Conservation (phyloP, 1,139 yeast genomes). For the Torulaspora pretoriensis region DNA sequence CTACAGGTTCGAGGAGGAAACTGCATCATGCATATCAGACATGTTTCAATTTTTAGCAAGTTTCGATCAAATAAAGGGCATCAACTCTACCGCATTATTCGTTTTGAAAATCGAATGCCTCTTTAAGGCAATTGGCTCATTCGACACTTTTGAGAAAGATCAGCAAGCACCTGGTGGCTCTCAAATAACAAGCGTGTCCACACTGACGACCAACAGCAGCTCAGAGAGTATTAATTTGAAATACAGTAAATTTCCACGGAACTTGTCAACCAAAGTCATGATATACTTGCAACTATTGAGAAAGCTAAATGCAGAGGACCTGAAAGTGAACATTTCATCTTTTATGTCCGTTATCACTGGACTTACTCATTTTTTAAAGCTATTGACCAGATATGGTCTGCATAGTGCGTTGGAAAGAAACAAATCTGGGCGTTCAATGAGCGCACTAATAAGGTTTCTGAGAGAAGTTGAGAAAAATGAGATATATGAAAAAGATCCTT, state of each 20-base stretch:
- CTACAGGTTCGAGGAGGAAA: slow-evolving; percentile 86
- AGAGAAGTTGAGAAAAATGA: slow-evolving; percentile 50
- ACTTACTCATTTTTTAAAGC: slow-evolving; percentile 86
- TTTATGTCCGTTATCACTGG: slow-evolving; percentile 85
- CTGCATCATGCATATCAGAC: slow-evolving; percentile 87
- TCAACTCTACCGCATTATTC: slow-evolving; percentile 67
- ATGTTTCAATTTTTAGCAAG: slow-evolving; percentile 85
- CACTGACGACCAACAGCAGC: slow-evolving; percentile 16
- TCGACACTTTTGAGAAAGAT: slow-evolving; percentile 17
- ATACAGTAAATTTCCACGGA: slow-evolving; percentile 77
- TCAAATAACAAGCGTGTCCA: slow-evolving; percentile 2
- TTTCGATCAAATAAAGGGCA: slow-evolving; percentile 67
- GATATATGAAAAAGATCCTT: slow-evolving; percentile 40
- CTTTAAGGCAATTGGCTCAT: slow-evolving; percentile 67
- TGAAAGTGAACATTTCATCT: slow-evolving; percentile 45
- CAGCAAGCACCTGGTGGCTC: neutral
- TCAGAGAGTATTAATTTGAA: slow-evolving; percentile 18
- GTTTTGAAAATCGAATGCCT: slow-evolving; percentile 72
- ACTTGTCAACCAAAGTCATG: slow-evolving; percentile 75
- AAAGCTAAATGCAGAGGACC: slow-evolving; percentile 43
- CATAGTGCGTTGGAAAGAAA: slow-evolving; percentile 69
- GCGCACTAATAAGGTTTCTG: slow-evolving; percentile 62
- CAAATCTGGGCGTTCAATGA: slow-evolving; percentile 51
- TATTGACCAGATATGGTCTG: slow-evolving; percentile 77
- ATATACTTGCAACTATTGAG: slow-evolving; percentile 68